Percentiles rank a stretch among this genome's conserved stretches.
phyloP scores from a whole-genome alignment of 331 rosid genomes.

The Acacia pycnantha region DNA sequence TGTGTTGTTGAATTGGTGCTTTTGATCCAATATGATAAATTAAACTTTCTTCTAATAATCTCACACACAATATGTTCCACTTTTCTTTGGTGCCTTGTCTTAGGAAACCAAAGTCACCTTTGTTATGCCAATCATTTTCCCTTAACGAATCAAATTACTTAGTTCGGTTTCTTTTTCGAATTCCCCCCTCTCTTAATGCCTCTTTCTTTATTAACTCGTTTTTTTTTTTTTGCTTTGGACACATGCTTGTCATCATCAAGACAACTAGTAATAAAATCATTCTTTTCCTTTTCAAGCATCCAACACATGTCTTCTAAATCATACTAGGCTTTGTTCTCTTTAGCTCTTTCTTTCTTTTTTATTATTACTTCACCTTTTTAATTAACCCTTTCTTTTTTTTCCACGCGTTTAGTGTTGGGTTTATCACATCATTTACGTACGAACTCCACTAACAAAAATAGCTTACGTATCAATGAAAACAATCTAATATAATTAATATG shows the following conservation, averaged over 20 bases:
- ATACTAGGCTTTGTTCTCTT: slow-evolving; percentile 31
- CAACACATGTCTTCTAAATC: slow-evolving; percentile 23
- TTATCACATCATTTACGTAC: neutral
- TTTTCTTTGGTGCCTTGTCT: slow-evolving; percentile 47
- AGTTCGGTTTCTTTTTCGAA: slow-evolving; percentile 18
- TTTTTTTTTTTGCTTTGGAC: slow-evolving; percentile 25
- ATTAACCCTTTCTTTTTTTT: neutral
- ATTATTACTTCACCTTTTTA: neutral
- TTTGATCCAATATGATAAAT: slow-evolving; percentile 31
- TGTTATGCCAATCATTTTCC: slow-evolving; percentile 55
- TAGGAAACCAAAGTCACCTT: slow-evolving; percentile 56
- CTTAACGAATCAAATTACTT: slow-evolving; percentile 46
- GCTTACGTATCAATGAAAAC: neutral
- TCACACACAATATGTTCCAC: slow-evolving; percentile 23
- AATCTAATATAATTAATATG: neutral
- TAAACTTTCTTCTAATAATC: slow-evolving; percentile 44
- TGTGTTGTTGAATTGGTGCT: slow-evolving; percentile 27
- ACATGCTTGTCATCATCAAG: slow-evolving; percentile 47
- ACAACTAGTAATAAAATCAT: slow-evolving; percentile 31
- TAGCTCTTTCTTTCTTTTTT: neutral
- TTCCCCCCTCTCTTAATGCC: neutral
- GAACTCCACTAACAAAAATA: neutral
- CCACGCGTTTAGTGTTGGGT: neutral
- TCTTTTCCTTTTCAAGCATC: slow-evolving; percentile 35
- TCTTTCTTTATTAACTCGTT: slow-evolving; percentile 20